phyloP scores from a whole-genome alignment of 768 basidiomycete genomes.

The Lactarius hengduanensis region DNA sequence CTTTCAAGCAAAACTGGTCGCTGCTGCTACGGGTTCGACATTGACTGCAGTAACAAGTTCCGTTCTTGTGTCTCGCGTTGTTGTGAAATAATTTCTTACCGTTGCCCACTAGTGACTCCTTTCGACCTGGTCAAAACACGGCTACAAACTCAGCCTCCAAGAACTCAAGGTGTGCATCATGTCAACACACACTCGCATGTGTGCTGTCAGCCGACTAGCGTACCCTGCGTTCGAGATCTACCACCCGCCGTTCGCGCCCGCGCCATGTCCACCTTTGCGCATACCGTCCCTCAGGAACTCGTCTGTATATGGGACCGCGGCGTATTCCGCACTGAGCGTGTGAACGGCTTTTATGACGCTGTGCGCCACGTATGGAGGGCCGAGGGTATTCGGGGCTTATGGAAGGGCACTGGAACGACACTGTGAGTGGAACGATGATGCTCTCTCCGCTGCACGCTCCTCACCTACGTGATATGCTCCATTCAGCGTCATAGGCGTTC shows the following conservation, averaged over 20 bases:
- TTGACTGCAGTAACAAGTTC: conserved; percentile 81
- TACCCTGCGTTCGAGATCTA: conserved; percentile 29
- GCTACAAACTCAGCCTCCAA: conserved; percentile 83
- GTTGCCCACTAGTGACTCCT: conserved; percentile 77
- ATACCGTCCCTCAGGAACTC: conserved; percentile 58
- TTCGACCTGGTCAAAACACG: conserved; percentile 98
- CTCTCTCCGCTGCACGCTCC: background rate
- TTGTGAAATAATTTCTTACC: background rate
- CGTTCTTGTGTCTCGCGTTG: conserved; percentile 30
- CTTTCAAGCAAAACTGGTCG: conserved; percentile 75
- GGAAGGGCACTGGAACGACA: conserved; percentile 94
- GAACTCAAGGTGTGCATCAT: conserved; percentile 43
- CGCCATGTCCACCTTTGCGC: conserved; percentile 70
- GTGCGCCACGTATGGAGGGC: conserved; percentile 73
- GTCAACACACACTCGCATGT: conserved; percentile 53
- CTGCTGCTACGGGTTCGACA: conserved; percentile 75
- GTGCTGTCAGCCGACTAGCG: conserved; percentile 65
- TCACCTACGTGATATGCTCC: conserved; percentile 24
- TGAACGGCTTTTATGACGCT: conserved; percentile 85
- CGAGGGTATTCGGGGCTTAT: conserved; percentile 82
- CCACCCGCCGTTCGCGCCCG: conserved; percentile 58
- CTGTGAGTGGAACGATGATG: conserved; percentile 52
- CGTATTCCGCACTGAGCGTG: conserved; percentile 64
- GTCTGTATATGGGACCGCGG: conserved; percentile 82
- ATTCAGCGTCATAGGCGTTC: conserved; percentile 81